phyloP scores from a whole-genome alignment of 176 grass and related monocot species.

The Rhipidocladum racemiflorum region DNA sequence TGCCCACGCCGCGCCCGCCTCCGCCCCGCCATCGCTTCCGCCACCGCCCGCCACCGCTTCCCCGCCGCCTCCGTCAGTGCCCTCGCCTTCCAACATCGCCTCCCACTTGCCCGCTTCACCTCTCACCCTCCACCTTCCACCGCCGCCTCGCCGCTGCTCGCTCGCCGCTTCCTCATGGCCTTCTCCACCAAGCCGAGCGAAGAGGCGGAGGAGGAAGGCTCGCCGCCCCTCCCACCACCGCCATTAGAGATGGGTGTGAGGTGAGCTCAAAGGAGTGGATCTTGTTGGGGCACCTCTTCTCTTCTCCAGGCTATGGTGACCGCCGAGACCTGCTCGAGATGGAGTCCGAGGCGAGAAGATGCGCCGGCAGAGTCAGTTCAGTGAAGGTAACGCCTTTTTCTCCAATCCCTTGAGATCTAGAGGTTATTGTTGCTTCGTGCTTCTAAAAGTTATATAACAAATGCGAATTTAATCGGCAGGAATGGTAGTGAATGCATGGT shows the following conservation, averaged over 20 bases:
- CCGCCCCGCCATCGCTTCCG: too few relatives aligned
- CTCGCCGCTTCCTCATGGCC: constrained; percentile 23
- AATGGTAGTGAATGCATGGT: not conserved
- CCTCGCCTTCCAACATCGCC: constrained; percentile 29
- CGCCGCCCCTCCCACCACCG: not conserved
- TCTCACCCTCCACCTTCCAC: not conserved
- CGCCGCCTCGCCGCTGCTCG: not conserved
- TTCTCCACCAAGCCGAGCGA: constrained; percentile 32
- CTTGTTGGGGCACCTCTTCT: constrained; percentile 81
- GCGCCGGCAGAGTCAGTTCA: constrained; percentile 63
- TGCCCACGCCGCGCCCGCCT: too few relatives aligned
- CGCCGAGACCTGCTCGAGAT: constrained; percentile 48
- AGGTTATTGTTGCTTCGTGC: not conserved
- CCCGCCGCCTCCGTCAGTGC: constrained; percentile 31
- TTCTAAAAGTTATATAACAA: not conserved
- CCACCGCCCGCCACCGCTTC: too few relatives aligned
- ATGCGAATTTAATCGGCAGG: not conserved
- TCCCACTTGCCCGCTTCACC: not conserved
- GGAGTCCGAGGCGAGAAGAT: constrained; percentile 51
- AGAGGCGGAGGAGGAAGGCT: constrained; percentile 25
- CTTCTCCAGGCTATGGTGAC: constrained; percentile 49
- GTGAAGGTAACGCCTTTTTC: constrained; percentile 45
- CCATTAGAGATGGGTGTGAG: not conserved
- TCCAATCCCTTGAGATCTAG: not conserved
- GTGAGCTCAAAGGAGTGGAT: constrained; percentile 70